Evolutionary conservation across 2,329 filamentous ascomycete species (phyloP), one percentile per base, ranked within the genome.

Genomic region (Curvularia hawaiiensis): DNA sequence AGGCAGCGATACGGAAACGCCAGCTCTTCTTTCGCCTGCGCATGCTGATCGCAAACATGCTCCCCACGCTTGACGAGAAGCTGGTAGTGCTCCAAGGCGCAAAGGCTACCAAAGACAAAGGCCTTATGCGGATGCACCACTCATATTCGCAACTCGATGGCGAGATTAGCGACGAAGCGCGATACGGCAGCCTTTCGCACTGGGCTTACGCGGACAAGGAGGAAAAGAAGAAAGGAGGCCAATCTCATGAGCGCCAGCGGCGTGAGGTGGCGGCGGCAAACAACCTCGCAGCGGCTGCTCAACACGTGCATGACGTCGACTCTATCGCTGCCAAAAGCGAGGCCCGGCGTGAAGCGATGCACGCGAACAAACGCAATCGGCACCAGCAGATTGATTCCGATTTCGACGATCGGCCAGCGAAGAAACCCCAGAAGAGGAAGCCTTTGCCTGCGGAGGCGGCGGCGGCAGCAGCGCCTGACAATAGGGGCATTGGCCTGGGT

Each of bases 31-130:
- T 88, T 68, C 88, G 91, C 59, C 87, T 94, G 52, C 88, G 92
- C 38, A 83, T 87, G 67, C 89, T 90, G 63, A 88, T 97, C 51
- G 86, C 89, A 64, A 90, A 93, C 67, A 90, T 98, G 82, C 86
- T 98, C 44, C 87, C 92, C 47, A 94, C 93, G 1, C 84, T 98
- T 38, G 95, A 99, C 72, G 95, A 99, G 79, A 99, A 99, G 79
- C 97, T 97, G 66, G 93, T 97, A 67, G 95, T 99, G 66, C 90
- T 98, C 55, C 90, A 91, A 38, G 96, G 94, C 16, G 94, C 95
- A 53, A 95, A 94, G 69, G 91, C 96, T 66, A 91, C 93, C 45
- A 85, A 98, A 12, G 87, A 91, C 64, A 91, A 90, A 72, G 92
- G 97, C 71, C 83, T 97, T 35, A 81, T 85, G 58, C 91, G 96